phyloP scores from a whole-genome alignment of 2,329 filamentous ascomycete species.

The Sporothrix euskadiensis region DNA sequence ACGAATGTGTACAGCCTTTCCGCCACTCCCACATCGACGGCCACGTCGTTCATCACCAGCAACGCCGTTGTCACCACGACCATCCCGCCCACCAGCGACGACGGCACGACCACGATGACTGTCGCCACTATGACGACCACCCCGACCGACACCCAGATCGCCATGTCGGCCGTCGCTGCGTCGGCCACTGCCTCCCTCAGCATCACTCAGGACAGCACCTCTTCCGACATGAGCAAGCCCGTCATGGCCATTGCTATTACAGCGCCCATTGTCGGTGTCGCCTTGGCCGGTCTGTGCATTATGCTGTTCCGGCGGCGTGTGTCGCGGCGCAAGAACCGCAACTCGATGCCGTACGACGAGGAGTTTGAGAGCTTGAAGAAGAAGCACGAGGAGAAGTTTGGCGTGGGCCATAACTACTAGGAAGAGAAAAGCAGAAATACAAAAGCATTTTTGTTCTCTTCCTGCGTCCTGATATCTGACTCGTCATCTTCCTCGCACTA shows the following conservation, averaged over 20 bases:
- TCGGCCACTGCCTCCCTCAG: not conserved
- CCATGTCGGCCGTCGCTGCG: constrained; percentile 8
- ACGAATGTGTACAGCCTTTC: not conserved
- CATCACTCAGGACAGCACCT: not conserved
- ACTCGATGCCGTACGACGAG: constrained; percentile 32
- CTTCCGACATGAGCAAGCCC: constrained; percentile 26
- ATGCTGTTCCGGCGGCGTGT: constrained; percentile 30
- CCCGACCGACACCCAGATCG: not conserved
- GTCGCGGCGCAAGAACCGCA: constrained; percentile 21
- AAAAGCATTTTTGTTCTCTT: not conserved
- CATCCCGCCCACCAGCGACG: not conserved
- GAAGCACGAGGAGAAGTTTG: constrained; percentile 35
- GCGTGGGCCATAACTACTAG: constrained; percentile 32
- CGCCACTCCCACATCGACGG: constrained; percentile 23
- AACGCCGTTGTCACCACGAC: constrained; percentile 23
- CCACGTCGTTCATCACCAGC: constrained; percentile 28
- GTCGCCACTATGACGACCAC: constrained; percentile 19
- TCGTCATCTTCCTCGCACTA: not conserved
- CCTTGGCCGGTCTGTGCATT: constrained; percentile 29
- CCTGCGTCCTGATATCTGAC: not conserved
- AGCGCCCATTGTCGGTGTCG: constrained; percentile 32
- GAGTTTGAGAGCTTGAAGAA: constrained; percentile 36
- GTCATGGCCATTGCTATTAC: constrained; percentile 31
- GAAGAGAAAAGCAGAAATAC: not conserved
- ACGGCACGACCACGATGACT: not conserved